Conservation (phyloP, 2,329 filamentous ascomycete species). For the Ophiocordyceps polyrhachis-furcata region DNA sequence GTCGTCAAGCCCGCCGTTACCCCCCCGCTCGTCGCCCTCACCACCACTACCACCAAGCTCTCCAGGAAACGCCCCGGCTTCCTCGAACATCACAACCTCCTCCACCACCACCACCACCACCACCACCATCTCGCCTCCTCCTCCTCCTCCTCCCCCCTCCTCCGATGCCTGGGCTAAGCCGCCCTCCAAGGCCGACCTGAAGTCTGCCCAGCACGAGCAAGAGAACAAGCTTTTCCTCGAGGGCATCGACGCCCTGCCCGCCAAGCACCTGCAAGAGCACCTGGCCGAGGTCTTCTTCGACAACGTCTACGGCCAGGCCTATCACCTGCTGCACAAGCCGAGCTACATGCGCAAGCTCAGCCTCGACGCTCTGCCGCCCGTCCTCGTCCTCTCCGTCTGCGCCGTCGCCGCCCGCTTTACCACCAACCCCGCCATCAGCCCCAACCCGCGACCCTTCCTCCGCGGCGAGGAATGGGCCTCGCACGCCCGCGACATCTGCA, state of each 20-base stretch:
- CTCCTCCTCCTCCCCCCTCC: constrained; percentile 36
- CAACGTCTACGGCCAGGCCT: constrained; percentile 86
- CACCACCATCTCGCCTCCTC: too few relatives aligned
- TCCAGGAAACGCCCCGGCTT: constrained; percentile 75
- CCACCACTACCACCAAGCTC: too few relatives aligned
- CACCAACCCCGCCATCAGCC: constrained; percentile 61
- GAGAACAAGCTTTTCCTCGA: constrained; percentile 65
- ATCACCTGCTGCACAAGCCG: constrained; percentile 86
- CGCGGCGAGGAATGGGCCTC: constrained; percentile 84
- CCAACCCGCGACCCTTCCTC: constrained; percentile 55
- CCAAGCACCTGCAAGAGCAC: constrained; percentile 80
- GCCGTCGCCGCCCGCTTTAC: constrained; percentile 92
- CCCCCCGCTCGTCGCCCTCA: constrained; percentile 24
- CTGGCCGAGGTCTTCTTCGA: constrained; percentile 91
- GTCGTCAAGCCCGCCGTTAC: constrained; percentile 69
- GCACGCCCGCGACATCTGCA: constrained; percentile 70
- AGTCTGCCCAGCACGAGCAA: constrained; percentile 44
- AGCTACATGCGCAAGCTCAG: constrained; percentile 79
- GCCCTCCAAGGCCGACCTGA: constrained; percentile 29
- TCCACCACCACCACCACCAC: too few relatives aligned
- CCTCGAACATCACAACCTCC: constrained; percentile 16
- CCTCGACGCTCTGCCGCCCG: constrained; percentile 54
- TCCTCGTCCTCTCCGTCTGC: constrained; percentile 83
- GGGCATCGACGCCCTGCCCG: constrained; percentile 63
- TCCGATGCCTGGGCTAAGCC: constrained; percentile 63